A percentile compares a stretch with the other conserved stretches of the same genome.
Conservation (phyloP, 2,329 filamentous ascomycete genomes). For the Pezicula rhizophila region DNA sequence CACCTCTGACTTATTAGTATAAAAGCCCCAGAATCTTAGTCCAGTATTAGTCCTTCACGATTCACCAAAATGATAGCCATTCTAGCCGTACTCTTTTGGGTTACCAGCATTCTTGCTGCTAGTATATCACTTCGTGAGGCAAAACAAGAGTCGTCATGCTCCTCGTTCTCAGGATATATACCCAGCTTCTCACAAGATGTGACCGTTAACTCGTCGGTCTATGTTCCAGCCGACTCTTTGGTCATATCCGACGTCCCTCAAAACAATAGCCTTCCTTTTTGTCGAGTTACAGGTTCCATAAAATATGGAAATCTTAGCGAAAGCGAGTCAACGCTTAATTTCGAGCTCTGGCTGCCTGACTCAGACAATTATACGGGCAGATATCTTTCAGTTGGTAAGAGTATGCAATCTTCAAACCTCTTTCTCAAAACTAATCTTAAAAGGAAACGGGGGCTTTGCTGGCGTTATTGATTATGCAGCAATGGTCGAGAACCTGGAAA, state of each 20-base stretch:
- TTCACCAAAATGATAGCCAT: no score
- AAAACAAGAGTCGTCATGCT: not conserved
- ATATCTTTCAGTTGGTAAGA: conserved; percentile 20
- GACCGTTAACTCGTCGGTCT: not conserved
- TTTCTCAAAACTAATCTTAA: not conserved
- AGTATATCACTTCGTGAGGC: not conserved
- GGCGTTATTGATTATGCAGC: conserved; percentile 14
- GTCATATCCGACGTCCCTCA: not conserved
- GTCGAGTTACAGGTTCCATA: conserved; percentile 8
- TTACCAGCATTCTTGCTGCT: no score
- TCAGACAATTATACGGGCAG: conserved; percentile 12
- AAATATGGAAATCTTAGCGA: conserved; percentile 2
- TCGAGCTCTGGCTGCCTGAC: conserved; percentile 20
- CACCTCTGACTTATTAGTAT: no score
- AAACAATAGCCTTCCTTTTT: conserved; percentile 8
- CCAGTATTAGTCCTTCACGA: no score
- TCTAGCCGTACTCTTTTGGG: no score
- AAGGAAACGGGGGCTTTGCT: conserved; percentile 21
- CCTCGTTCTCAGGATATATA: not conserved
- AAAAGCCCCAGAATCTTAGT: no score
- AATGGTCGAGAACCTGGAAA: conserved; percentile 17
- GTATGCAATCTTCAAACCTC: not conserved
- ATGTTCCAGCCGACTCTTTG: not conserved
- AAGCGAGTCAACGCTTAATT: conserved; percentile 18
- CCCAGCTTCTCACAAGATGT: not conserved